phyloP scores from a whole-genome alignment of 495 filamentous ascomycete species.

The Schizothecium vesticola region DNA sequence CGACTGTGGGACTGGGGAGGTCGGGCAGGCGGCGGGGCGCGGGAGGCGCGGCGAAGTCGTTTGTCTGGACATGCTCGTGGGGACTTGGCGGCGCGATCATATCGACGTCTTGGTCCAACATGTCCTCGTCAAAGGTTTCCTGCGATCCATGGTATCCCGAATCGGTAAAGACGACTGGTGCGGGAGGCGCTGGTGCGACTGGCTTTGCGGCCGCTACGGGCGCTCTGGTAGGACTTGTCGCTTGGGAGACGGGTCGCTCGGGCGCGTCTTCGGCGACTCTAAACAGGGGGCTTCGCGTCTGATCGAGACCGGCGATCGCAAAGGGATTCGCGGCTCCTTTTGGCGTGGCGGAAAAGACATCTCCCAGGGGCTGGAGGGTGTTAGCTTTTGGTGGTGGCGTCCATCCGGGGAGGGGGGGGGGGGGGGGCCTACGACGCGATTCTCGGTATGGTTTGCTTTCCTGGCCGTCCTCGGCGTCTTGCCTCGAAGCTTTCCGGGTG shows the following conservation, averaged over 20 bases:
- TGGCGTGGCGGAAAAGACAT: constrained; percentile 63
- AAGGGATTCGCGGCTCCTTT: constrained; percentile 45
- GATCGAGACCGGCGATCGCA: constrained; percentile 26
- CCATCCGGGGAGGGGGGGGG: constrained; percentile 11
- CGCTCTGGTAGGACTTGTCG: constrained; percentile 22
- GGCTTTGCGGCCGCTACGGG: constrained; percentile 13
- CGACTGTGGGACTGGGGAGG: constrained; percentile 19
- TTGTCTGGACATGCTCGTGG: constrained; percentile 9
- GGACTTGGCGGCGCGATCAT: constrained; percentile 9
- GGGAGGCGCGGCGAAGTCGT: constrained; percentile 16
- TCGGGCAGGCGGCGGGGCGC: constrained; percentile 11
- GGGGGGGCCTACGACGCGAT: constrained; percentile 57
- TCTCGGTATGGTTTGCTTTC: constrained; percentile 59
- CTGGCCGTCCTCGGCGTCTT: constrained; percentile 84
- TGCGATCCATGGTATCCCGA: constrained; percentile 73
- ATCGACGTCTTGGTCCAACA: constrained; percentile 14
- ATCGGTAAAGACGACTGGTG: constrained; percentile 43
- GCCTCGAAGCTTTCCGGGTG: constrained; percentile 86
- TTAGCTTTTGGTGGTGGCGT: neutral
- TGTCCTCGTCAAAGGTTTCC: constrained; percentile 33
- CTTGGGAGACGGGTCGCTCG: constrained; percentile 21
- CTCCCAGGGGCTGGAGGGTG: constrained; percentile 64
- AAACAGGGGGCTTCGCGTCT: constrained; percentile 34
- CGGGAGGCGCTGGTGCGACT: constrained; percentile 14
- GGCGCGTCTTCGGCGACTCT: constrained; percentile 32